Base-by-base conservation (phyloP, 73 alveolate species). In the Paramecium octaurelia region DNA sequence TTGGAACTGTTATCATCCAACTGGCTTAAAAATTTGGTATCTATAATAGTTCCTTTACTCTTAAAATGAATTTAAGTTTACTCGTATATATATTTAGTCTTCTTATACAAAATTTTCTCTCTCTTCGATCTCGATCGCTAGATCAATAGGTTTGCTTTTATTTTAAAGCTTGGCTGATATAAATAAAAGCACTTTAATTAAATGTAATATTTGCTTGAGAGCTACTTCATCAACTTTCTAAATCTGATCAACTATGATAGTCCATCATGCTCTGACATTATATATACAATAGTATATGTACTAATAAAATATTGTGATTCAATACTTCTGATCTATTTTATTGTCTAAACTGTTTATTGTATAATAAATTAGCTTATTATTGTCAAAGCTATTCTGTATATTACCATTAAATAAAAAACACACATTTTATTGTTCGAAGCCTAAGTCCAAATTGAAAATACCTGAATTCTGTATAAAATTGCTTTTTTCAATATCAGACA, bases 401-500 rank as follows among this genome's bases (percentile, higher is more conserved):
- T 43, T 46, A n/a, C 77, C 91, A 42, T 80, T 31, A 42, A 80
- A 29, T 16, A 44, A 80, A 44, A 27, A 80, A 31, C 31, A 80
- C 1, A 54, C 3, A 6, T 54, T 18, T 44, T 44, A 8, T 80
- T 11, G n/a, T 43, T 18, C 48, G 6, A 27, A 44, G 3, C 70
- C 46, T 35, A n/a, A 2, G 20, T 16, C 0, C 8, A 4, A 31
- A 23, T 6, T 8, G 1, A 44, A 42, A 8, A 11, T 80, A 80
- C 91, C 76, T 43, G 18, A 59, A 40, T 14, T 8, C 21, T 27
- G 14, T 43, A 80, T 4, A 48, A 44, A 80, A 27, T 48, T 24
- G 75, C 91, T 80, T 12, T 80, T 43, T 43, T 80, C 91, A 80
- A 80, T 80, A 80, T 80, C 91, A 44, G 91, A 24, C 20, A 80